These are phyloP conservation scores for Saturnispora gosingensis DNA, from an alignment of 805 yeast genomes.

Conservation along the genomic window DNA sequence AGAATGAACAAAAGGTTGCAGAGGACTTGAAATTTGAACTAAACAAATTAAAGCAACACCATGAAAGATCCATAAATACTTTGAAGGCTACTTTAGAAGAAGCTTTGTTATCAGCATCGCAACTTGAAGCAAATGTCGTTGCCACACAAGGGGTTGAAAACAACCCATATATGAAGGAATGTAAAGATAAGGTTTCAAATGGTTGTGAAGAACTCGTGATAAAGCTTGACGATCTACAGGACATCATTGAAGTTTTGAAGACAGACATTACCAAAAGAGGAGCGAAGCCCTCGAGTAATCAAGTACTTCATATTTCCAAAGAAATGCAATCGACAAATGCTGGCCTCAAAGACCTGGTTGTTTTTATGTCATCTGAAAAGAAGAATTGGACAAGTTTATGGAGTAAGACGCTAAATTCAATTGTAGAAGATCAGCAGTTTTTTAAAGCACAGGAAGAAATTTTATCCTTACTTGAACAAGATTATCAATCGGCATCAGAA, in stretches of 20 bases:
- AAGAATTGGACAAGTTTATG: constrained; percentile 85
- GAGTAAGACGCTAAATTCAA: constrained; percentile 84
- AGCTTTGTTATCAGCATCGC: constrained; percentile 32
- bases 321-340: constrained; percentile 53
- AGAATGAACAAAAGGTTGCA: constrained; percentile 25
- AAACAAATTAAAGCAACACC: constrained; percentile 49
- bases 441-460: constrained; percentile 84
- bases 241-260: constrained; percentile 77
- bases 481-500: constrained; percentile 68
- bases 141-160: constrained; percentile 22
- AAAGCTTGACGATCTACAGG: constrained; percentile 85
- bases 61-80: constrained; percentile 32
- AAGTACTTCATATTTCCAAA: constrained; percentile 52
- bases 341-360: constrained; percentile 45
- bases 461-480: constrained; percentile 69
- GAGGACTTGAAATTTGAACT: constrained; percentile 49
- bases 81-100: constrained; percentile 29
- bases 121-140: constrained; percentile 4
- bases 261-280: constrained; percentile 91
- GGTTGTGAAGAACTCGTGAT: constrained; percentile 70
- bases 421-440: constrained; percentile 90
- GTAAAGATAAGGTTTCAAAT: constrained; percentile 62
- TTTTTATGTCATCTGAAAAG: constrained; percentile 59
- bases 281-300: constrained; percentile 68
- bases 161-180: constrained; percentile 57